Evolutionary conservation across 2,329 filamentous ascomycete genomes (phyloP).

Genomic region (Byssochlamys sp.): DNA sequence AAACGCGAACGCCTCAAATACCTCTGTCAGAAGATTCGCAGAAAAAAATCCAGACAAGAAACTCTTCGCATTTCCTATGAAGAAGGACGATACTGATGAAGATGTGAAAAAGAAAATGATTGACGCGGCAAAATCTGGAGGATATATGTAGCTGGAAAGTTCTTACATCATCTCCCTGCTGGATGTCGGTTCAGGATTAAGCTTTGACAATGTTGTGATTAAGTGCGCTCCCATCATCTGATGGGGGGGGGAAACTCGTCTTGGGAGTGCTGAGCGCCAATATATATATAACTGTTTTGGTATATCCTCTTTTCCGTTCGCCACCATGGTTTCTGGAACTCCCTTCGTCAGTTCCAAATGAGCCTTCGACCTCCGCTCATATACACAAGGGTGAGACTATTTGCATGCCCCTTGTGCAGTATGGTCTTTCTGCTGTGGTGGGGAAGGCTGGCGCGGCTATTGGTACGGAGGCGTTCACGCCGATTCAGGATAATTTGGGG

Average conservation of each 20-base stretch:
- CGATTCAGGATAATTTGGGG: constrained; percentile 37
- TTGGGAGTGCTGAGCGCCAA: too few relatives aligned
- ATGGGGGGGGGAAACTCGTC: too few relatives aligned
- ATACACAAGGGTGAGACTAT: constrained; percentile 1
- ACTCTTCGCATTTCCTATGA: constrained; percentile 1
- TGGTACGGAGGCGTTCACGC: constrained; percentile 44
- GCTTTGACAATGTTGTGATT: too few relatives aligned
- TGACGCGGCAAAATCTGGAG: not conserved
- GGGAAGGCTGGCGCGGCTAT: constrained; percentile 45
- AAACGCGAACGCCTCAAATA: constrained; percentile 1
- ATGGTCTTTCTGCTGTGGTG: constrained; percentile 43
- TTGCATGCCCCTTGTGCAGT: constrained; percentile 23
- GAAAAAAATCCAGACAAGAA: constrained; percentile 2
- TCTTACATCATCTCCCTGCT: not conserved
- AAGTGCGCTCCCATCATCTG: too few relatives aligned
- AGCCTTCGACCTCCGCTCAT: not conserved
- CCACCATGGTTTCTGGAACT: too few relatives aligned
- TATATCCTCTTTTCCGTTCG: too few relatives aligned
- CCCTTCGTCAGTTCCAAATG: too few relatives aligned
- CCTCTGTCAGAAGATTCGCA: constrained; percentile 1
- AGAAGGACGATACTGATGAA: not conserved
- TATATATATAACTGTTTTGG: too few relatives aligned
- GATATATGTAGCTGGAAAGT: constrained; percentile 1
- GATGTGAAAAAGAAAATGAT: constrained; percentile 2
- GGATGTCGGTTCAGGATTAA: too few relatives aligned